Evolutionary conservation across 1,284 basidiomycete genomes (phyloP), one percentile per base, ranked within the genome.

Genomic region (Stygiomarasmius scandens): DNA sequence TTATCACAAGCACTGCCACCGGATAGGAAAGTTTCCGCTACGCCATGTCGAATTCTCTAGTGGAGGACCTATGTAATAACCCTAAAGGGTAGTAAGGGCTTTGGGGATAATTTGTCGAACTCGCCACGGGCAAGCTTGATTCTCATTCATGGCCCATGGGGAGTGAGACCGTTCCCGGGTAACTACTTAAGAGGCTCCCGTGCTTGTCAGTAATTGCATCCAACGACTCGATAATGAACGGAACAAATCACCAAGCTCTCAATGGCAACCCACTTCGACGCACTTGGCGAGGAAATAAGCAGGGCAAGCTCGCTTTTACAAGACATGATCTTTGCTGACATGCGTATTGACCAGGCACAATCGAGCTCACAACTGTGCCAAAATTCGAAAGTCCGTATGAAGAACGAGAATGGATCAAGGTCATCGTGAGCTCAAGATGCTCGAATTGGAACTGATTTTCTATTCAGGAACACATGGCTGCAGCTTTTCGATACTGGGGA

Each of bases 401-500:
- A 16, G 65, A 68, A 54, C 65, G 68, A 10, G 67, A 69, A 54
- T 69, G 67, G 68, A 64, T 69, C 25, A 69, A 68, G 58, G 67
- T 66, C 25, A 16, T 56, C 41, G n/a, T 14, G 20, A 23, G 12
- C 43, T n/a, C 9, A 23, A 2, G 4, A 9, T 10, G 14, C 12
- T 32, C 38, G 38, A 19, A 12, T 4, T 41, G 38, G 4, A 4
- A 19, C 11, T 34, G 19, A 34, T 9, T 43, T 11, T 14, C 46
- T 9, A 11, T 38, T 0, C 53, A 67, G 67, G 65, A 58, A 34
- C 67, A 69, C 54, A 61, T 69, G 64, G 68, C 67, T 47, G 67
- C 66, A 3, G 66, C 64, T 1, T 67, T 69, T 51, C 64, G 66
- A 2, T 69, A 62, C 29, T 60, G 58, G 76, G 82, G 77, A 24